These are phyloP conservation scores for Erodium moschatum DNA, from an alignment of 441 rosid genomes.

Conservation along the genomic window DNA sequence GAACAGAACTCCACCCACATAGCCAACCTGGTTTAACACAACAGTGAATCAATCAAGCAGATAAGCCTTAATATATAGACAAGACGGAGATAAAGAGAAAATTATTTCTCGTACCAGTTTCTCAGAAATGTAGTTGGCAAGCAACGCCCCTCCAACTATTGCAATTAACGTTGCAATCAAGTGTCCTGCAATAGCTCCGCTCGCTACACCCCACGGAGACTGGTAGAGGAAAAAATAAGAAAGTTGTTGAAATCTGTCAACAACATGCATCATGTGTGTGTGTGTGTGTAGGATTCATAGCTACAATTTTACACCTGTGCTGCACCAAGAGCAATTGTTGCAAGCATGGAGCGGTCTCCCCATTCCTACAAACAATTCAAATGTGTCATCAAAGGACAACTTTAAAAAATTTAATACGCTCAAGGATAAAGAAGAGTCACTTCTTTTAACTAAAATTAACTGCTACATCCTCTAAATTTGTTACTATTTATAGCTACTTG, in stretches of 20 bases:
- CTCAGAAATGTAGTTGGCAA: conserved; percentile 37
- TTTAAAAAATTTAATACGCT: background rate
- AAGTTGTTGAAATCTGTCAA: background rate
- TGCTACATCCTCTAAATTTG: background rate
- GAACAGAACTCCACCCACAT: conserved; percentile 74
- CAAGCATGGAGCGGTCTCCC: conserved; percentile 99
- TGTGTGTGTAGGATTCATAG: background rate
- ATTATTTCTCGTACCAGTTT: conserved; percentile 32
- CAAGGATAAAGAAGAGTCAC: conserved; percentile 4
- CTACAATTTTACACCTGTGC: conserved; percentile 52
- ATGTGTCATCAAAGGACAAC: background rate
- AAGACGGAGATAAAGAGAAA: background rate
- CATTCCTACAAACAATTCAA: conserved; percentile 59
- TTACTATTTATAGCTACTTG: background rate
- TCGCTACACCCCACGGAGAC: conserved; percentile 94
- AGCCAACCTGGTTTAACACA: conserved; percentile 62
- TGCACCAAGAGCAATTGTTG: conserved; percentile 93
- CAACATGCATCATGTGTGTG: background rate
- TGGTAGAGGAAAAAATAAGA: conserved; percentile 18
- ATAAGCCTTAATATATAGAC: background rate
- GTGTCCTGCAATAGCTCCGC: conserved; percentile 95
- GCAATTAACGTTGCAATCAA: conserved; percentile 75
- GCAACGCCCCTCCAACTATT: conserved; percentile 80
- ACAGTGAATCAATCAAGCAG: background rate
- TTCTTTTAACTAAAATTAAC: background rate